A percentile compares a stretch with the other conserved stretches of the same genome.
phyloP scores from a whole-genome alignment of 345 rosid species.

The Eucalyptus sideroxylon region DNA sequence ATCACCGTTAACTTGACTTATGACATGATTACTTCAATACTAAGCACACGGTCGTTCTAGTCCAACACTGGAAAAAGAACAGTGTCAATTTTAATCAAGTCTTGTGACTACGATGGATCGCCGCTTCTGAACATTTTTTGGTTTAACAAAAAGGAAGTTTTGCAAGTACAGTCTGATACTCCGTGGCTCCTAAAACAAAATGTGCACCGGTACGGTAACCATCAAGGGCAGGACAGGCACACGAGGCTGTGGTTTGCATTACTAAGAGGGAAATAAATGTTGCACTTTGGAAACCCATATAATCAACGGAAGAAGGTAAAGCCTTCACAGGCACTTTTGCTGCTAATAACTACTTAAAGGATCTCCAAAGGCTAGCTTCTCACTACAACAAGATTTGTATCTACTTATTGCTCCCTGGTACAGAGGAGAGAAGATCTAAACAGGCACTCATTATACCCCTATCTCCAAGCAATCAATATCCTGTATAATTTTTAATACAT shows the following conservation, averaged over 20 bases:
- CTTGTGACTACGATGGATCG: neutral
- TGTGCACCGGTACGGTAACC: neutral
- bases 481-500: neutral
- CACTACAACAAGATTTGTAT: neutral
- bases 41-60: neutral
- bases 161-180: neutral
- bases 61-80: neutral
- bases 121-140: neutral
- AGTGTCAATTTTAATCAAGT: neutral
- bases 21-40: neutral
- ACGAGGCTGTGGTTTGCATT: neutral
- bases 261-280: neutral
- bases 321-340: neutral
- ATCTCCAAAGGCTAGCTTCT: neutral
- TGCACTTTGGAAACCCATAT: neutral
- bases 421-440: neutral
- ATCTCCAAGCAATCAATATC: neutral
- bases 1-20: neutral
- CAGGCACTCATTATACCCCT: neutral
- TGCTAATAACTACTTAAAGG: neutral
- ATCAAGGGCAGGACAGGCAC: neutral
- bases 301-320: neutral
- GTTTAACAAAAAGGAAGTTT: neutral
- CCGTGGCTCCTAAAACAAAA: neutral
- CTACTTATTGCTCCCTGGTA: neutral